A percentile compares a stretch with the other conserved stretches of the same genome.
Evolutionary conservation across 305 asterid species (phyloP).

Genomic region (Solanum chacoense): DNA sequence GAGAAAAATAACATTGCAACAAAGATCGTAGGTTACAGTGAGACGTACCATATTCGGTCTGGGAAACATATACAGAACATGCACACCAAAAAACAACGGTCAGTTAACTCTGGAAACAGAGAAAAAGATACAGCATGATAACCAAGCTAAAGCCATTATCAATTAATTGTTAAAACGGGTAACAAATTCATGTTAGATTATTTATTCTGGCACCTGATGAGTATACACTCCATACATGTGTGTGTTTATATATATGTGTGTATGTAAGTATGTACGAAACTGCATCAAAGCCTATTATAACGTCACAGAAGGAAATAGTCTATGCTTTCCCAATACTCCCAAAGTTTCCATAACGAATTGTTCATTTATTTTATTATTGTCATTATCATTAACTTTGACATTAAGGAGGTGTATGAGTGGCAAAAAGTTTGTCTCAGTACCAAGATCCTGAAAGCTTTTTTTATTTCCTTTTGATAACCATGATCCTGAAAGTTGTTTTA

Average conservation of each 20-base stretch:
- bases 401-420: not conserved
- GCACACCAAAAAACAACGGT: slow-evolving; percentile 15
- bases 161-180: not conserved
- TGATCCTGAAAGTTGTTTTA: not conserved
- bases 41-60: slow-evolving; percentile 80
- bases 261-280: not conserved
- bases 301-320: not conserved
- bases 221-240: not conserved
- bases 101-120: slow-evolving; percentile 8
- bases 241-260: not conserved
- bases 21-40: not conserved
- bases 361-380: not conserved
- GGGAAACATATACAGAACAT: slow-evolving; percentile 26
- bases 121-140: not conserved
- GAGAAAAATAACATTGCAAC: not conserved
- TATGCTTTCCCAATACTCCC: not conserved
- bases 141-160: not conserved
- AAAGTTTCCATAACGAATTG: not conserved
- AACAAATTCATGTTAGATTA: not conserved
- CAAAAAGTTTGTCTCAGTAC: not conserved
- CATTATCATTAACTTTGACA: not conserved
- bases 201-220: not conserved
- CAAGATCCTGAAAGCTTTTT: not conserved
- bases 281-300: not conserved
- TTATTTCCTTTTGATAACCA: not conserved